A percentile compares a stretch with the other conserved stretches of the same genome.
phyloP scores from a whole-genome alignment of 1,284 basidiomycete genomes.

The Naganishia cerealis region DNA sequence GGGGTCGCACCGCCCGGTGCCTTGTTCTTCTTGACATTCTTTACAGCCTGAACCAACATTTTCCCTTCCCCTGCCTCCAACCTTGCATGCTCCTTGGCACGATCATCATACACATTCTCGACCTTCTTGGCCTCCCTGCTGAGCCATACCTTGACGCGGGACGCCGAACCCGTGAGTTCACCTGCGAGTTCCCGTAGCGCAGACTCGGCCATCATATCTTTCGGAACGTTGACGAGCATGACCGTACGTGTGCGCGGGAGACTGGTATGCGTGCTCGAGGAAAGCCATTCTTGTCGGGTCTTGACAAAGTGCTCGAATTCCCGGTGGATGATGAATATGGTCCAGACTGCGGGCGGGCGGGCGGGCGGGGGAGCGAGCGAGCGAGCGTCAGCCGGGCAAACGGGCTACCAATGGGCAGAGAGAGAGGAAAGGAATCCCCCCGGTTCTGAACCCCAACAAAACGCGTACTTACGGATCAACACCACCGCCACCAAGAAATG shows the following conservation, averaged over 20 bases:
- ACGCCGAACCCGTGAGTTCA: conserved; percentile 35
- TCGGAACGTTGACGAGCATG: conserved; percentile 84
- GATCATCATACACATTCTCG: conserved; percentile 77
- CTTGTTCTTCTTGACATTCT: conserved; percentile 58
- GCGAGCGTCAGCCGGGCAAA: conserved; percentile 13
- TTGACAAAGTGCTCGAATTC: conserved; percentile 81
- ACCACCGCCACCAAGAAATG: conserved; percentile 72
- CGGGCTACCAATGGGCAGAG: no score
- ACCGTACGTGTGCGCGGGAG: conserved; percentile 83
- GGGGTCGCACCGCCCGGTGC: conserved; percentile 39
- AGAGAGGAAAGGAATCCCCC: not conserved
- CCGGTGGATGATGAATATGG: conserved; percentile 73
- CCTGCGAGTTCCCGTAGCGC: conserved; percentile 61
- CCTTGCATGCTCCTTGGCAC: conserved; percentile 69
- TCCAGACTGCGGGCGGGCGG: conserved; percentile 63
- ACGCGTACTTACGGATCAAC: conserved; percentile 66
- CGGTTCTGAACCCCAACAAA: not conserved
- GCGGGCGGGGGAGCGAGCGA: not conserved
- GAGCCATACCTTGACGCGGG: conserved; percentile 86
- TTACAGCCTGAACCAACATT: conserved; percentile 71
- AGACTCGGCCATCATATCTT: conserved; percentile 63
- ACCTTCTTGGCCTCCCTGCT: conserved; percentile 81
- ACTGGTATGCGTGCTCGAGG: conserved; percentile 68
- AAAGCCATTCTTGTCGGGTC: conserved; percentile 80
- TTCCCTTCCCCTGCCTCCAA: conserved; percentile 81